phyloP scores from a whole-genome alignment of 805 yeast genomes.

The Candida sanyiensis region DNA sequence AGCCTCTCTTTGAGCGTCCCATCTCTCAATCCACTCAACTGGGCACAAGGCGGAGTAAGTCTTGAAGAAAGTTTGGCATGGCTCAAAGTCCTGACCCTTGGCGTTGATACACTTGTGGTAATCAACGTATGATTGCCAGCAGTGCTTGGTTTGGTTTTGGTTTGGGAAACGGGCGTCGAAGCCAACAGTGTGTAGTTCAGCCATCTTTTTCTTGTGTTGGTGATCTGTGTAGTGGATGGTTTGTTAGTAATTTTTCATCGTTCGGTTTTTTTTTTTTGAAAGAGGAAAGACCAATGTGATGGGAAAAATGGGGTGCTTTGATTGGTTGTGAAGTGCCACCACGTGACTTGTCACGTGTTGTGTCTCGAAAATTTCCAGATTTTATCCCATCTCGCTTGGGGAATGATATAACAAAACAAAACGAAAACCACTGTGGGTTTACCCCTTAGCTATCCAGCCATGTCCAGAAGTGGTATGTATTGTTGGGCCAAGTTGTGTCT shows the following conservation, averaged over 20 bases:
- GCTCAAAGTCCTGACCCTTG: constrained; percentile 97
- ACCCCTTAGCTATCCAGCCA: neutral
- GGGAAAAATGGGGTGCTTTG: constrained; percentile 6
- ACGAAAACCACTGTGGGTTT: no score
- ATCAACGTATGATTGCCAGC: constrained; percentile 97
- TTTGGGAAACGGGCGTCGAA: constrained; percentile 95
- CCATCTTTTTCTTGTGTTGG: constrained; percentile 15
- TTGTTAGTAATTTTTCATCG: constrained; percentile 6
- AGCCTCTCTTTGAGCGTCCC: constrained; percentile 79
- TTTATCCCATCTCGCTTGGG: no score
- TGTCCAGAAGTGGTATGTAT: constrained; percentile 16
- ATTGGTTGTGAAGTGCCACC: constrained; percentile 7
- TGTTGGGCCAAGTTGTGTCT: neutral
- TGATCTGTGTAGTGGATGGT: neutral
- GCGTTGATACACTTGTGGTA: constrained; percentile 95
- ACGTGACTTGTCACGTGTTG: constrained; percentile 2
- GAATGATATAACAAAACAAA: no score
- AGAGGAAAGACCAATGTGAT: neutral
- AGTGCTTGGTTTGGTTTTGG: constrained; percentile 96
- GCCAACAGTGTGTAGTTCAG: constrained; percentile 53
- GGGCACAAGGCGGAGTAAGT: constrained; percentile 87
- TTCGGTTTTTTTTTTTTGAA: constrained; percentile 9
- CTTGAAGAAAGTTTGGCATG: constrained; percentile 91
- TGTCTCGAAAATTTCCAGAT: no score
- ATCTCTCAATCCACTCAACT: constrained; percentile 74